Evolutionary conservation across 2,329 filamentous ascomycete genomes (phyloP).

Genomic region (Neophaeococcomyces mojaviensis): DNA sequence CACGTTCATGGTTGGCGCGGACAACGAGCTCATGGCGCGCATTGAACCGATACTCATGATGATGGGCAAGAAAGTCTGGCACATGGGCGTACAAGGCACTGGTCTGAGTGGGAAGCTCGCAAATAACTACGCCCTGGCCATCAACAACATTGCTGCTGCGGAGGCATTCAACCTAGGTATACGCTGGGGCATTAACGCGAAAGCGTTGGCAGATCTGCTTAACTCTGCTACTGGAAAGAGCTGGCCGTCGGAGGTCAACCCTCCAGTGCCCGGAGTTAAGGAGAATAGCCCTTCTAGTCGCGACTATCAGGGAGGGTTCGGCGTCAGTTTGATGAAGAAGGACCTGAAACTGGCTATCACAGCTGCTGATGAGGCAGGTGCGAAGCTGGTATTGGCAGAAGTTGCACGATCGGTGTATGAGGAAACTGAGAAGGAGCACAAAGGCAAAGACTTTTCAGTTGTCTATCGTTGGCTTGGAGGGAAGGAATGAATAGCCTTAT

Average conservation of each 20-base stretch:
- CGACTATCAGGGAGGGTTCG: slow-evolving; percentile 72
- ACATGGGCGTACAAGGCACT: slow-evolving; percentile 75
- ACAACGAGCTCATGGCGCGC: slow-evolving; percentile 51
- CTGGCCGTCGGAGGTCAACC: slow-evolving; percentile 95
- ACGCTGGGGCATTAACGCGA: slow-evolving; percentile 55
- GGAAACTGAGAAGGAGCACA: slow-evolving; percentile 54
- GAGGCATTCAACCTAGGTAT: slow-evolving; percentile 62
- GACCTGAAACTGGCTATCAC: slow-evolving; percentile 65
- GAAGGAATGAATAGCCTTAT: slow-evolving; percentile 14
- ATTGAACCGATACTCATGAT: slow-evolving; percentile 62
- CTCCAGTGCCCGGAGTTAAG: slow-evolving; percentile 81
- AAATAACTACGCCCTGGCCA: slow-evolving; percentile 92
- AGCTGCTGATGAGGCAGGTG: slow-evolving; percentile 62
- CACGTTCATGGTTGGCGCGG: slow-evolving; percentile 89
- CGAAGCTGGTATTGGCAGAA: slow-evolving; percentile 57
- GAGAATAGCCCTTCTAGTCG: slow-evolving; percentile 65
- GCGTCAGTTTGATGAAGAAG: slow-evolving; percentile 71
- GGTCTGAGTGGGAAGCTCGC: slow-evolving; percentile 88
- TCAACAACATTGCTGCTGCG: slow-evolving; percentile 74
- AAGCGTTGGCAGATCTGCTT: slow-evolving; percentile 72
- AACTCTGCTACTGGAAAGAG: slow-evolving; percentile 90
- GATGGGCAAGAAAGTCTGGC: slow-evolving; percentile 82
- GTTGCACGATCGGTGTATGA: slow-evolving; percentile 62
- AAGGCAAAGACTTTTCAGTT: slow-evolving; percentile 72
- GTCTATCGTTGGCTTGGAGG: slow-evolving; percentile 48